Percentiles rank a stretch among this genome's conserved stretches.
Evolutionary conservation across 805 yeast genomes (phyloP).

Genomic region (Aciculoconidium aculeatum): DNA sequence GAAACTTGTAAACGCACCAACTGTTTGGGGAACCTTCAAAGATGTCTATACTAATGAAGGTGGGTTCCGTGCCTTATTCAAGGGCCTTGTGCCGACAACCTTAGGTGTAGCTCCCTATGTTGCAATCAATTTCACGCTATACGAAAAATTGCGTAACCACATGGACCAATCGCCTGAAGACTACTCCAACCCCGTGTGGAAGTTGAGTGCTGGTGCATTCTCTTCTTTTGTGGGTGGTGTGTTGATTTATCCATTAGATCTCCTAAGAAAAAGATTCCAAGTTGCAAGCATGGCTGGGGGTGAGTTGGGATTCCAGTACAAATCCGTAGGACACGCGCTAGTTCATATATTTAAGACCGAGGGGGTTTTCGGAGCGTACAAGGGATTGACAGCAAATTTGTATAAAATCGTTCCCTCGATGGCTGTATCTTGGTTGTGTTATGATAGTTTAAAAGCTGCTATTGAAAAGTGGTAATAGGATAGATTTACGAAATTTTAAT

Average conservation of each 20-base stretch:
- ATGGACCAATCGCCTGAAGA: conserved; percentile 30
- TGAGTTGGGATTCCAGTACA: conserved; percentile 77
- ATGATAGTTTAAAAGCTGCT: conserved; percentile 59
- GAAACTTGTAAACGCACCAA: conserved; percentile 55
- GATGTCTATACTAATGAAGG: conserved; percentile 74
- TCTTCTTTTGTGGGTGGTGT: conserved; percentile 91
- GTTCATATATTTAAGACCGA: conserved; percentile 62
- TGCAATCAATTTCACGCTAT: conserved; percentile 85
- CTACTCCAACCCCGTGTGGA: conserved; percentile 45
- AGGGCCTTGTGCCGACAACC: conserved; percentile 87
- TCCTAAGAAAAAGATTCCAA: conserved; percentile 84
- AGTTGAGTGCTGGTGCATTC: conserved; percentile 73
- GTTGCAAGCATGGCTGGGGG: conserved; percentile 77
- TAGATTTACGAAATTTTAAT: neutral
- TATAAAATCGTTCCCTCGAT: conserved; percentile 90
- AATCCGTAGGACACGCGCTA: conserved; percentile 71
- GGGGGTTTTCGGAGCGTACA: conserved; percentile 68
- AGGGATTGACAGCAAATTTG: conserved; percentile 72
- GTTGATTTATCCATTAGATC: conserved; percentile 84
- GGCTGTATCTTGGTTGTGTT: conserved; percentile 92
- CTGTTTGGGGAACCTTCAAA: conserved; percentile 52
- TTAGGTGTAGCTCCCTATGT: conserved; percentile 96
- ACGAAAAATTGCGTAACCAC: conserved; percentile 70
- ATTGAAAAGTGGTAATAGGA: conserved; percentile 24
- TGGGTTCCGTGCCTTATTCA: conserved; percentile 68